These are phyloP conservation scores for Diaporthe nobilis DNA, from an alignment of 2,329 filamentous ascomycete genomes.

Conservation along the genomic window DNA sequence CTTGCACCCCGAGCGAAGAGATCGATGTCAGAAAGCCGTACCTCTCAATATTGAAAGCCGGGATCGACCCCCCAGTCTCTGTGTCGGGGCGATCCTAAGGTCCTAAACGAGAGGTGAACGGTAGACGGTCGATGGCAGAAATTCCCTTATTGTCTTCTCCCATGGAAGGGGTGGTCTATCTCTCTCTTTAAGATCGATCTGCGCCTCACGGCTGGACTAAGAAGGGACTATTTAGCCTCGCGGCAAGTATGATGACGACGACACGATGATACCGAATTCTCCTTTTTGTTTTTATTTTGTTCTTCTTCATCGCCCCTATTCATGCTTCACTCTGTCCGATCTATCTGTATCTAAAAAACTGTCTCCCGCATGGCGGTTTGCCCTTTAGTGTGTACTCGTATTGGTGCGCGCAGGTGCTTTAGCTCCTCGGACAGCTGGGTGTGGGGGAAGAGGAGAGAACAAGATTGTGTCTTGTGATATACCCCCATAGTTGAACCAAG, in stretches of 20 bases:
- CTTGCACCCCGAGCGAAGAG: constrained; percentile 21
- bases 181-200: constrained; percentile 49
- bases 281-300: constrained; percentile 16
- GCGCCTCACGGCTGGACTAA: constrained; percentile 51
- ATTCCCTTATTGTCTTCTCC: constrained; percentile 24
- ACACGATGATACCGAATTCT: constrained; percentile 44
- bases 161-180: constrained; percentile 23
- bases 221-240: constrained; percentile 49
- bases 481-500: constrained; percentile 21
- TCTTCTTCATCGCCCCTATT: constrained; percentile 15
- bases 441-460: not conserved
- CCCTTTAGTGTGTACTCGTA: constrained; percentile 2
- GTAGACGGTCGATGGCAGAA: constrained; percentile 5
- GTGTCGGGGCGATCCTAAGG: not conserved
- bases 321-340: constrained; percentile 9
- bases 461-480: constrained; percentile 19
- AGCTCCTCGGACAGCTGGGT: not conserved
- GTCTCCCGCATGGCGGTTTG: not conserved
- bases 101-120: not conserved
- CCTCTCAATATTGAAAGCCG: constrained; percentile 8
- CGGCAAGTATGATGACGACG: constrained; percentile 47
- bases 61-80: not conserved
- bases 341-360: not conserved
- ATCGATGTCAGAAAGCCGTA: constrained; percentile 8
- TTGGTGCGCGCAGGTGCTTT: not conserved